Conservation (phyloP, 306 rosid genomes). For the Ormosia semicastrata region DNA sequence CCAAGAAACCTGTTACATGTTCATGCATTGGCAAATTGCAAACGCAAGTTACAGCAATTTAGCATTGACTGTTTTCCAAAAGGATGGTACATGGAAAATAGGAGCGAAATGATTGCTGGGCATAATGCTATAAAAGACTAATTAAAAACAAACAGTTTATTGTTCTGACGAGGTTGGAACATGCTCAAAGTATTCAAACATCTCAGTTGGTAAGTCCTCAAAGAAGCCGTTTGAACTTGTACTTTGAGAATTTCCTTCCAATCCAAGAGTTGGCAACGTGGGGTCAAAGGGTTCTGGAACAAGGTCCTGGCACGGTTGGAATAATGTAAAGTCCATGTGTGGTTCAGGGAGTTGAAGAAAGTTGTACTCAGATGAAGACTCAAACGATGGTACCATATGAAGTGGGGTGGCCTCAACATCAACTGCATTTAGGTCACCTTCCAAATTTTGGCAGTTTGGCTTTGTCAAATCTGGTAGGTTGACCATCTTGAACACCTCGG, state of each 20-base stretch:
- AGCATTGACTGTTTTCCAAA: neutral
- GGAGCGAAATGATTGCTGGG: neutral
- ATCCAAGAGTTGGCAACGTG: slow-evolving; percentile 27
- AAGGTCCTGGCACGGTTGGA: slow-evolving; percentile 29
- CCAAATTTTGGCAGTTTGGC: slow-evolving; percentile 31
- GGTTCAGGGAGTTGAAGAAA: slow-evolving; percentile 35
- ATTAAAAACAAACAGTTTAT: neutral
- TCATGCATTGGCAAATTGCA: neutral
- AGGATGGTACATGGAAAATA: slow-evolving; percentile 9
- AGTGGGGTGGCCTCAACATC: slow-evolving; percentile 30
- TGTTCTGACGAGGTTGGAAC: slow-evolving; percentile 36
- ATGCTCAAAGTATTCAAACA: slow-evolving; percentile 51
- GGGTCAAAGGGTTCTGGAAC: slow-evolving; percentile 25
- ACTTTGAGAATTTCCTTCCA: slow-evolving; percentile 25
- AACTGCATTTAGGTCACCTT: slow-evolving; percentile 8
- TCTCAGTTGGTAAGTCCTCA: slow-evolving; percentile 48
- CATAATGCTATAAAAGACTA: neutral
- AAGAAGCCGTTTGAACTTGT: slow-evolving; percentile 28
- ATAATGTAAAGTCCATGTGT: slow-evolving; percentile 31
- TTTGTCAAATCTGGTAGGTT: slow-evolving; percentile 37
- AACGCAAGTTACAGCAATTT: neutral
- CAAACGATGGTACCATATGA: slow-evolving; percentile 38
- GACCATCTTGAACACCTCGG: slow-evolving; percentile 35
- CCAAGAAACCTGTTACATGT: neutral
- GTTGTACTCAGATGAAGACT: slow-evolving; percentile 34